phyloP scores from a whole-genome alignment of 2,329 filamentous ascomycete genomes.

The Beauveria sp. region DNA sequence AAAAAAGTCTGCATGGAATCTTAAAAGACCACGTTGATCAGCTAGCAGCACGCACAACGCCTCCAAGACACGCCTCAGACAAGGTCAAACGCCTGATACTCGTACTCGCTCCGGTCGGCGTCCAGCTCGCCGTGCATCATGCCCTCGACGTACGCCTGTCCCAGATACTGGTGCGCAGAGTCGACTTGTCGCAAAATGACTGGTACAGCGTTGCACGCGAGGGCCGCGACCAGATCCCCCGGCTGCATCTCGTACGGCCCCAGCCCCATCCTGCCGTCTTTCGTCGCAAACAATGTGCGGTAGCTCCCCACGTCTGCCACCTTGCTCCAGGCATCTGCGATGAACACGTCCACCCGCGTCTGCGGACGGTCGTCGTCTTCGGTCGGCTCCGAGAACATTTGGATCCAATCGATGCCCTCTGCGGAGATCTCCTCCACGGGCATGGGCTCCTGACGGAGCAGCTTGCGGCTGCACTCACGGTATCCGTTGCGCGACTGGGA shows the following conservation, averaged over 20 bases:
- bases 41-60: background rate
- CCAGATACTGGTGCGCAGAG: background rate
- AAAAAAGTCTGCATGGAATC: background rate
- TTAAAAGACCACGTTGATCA: background rate
- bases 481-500: background rate
- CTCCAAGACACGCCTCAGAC: background rate
- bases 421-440: background rate
- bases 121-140: slow-evolving; percentile 4
- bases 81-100: background rate
- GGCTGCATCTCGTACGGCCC: background rate
- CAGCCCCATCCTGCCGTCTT: background rate
- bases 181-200: background rate
- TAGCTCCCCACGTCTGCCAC: background rate
- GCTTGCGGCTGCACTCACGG: background rate
- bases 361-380: background rate
- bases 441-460: background rate
- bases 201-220: background rate
- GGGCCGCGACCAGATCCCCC: background rate
- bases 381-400: background rate
- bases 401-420: background rate
- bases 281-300: background rate
- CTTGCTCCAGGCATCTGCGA: background rate
- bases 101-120: background rate
- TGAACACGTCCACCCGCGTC: background rate
- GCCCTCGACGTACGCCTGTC: background rate